Evolutionary conservation across 164 flowering plant species (phyloP).

Genomic region (Vitis cinerea): DNA sequence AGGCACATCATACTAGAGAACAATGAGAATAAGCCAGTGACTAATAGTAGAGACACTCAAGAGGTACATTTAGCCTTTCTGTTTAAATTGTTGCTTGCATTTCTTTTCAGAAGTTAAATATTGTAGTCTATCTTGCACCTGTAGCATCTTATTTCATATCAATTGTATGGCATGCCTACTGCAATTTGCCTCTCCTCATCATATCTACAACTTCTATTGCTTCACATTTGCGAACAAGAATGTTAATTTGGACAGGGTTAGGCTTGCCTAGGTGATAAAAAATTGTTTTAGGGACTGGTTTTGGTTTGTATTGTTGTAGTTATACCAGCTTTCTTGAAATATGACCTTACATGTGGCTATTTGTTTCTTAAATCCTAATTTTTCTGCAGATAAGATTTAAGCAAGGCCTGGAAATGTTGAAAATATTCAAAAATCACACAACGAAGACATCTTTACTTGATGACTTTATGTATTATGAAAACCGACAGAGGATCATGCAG

Average conservation of each 20-base stretch:
- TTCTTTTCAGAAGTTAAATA: background rate
- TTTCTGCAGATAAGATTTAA: conserved; percentile 51
- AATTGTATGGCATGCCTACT: no score
- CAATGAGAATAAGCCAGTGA: conserved; percentile 94
- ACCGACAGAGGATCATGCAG: conserved; percentile 57
- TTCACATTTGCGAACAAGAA: no score
- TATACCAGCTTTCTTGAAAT: background rate
- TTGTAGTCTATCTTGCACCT: no score
- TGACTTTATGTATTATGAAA: conserved; percentile 73
- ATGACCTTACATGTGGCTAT: background rate
- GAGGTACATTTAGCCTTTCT: conserved; percentile 48
- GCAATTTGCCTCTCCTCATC: no score
- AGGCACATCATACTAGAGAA: conserved; percentile 85
- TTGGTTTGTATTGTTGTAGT: no score
- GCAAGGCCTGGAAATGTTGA: conserved; percentile 79
- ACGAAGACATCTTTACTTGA: conserved; percentile 62
- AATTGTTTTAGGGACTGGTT: no score
- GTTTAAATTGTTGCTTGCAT: background rate
- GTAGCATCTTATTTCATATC: no score
- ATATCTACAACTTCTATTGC: no score
- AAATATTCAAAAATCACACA: conserved; percentile 53
- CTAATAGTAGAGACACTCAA: conserved; percentile 94
- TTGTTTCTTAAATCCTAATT: background rate
- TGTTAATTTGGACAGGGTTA: no score
- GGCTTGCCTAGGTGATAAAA: no score